Evolutionary conservation across 1,139 yeast species (phyloP).

Genomic region (Casaregolazyma lundiana): DNA sequence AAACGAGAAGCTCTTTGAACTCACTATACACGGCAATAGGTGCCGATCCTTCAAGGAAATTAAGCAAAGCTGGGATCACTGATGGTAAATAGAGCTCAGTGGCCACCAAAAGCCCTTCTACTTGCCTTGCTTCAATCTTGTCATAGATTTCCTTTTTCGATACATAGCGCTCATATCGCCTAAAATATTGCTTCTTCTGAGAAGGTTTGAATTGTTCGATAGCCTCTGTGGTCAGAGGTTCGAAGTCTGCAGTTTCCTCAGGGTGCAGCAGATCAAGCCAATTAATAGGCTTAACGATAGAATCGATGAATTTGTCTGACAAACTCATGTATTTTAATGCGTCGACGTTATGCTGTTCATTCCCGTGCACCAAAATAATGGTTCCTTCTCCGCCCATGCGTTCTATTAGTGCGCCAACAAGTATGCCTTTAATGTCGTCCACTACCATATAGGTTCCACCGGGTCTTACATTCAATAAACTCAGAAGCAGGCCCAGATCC

Average conservation of each 20-base stretch:
- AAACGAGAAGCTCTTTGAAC: slow-evolving; percentile 71
- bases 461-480: slow-evolving; percentile 75
- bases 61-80: slow-evolving; percentile 57
- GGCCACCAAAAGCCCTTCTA: slow-evolving; percentile 74
- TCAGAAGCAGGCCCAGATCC: slow-evolving; percentile 68
- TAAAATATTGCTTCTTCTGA: slow-evolving; percentile 62
- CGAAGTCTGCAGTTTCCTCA: slow-evolving; percentile 51
- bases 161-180: slow-evolving; percentile 56
- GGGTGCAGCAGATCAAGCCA: slow-evolving; percentile 83
- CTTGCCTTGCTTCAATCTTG: slow-evolving; percentile 52
- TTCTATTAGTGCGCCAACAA: slow-evolving; percentile 80
- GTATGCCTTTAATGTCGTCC: slow-evolving; percentile 88
- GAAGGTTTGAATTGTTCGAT: slow-evolving; percentile 52
- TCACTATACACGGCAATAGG: slow-evolving; percentile 81
- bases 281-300: slow-evolving; percentile 64
- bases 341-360: slow-evolving; percentile 83
- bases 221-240: slow-evolving; percentile 43
- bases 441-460: slow-evolving; percentile 85
- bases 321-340: slow-evolving; percentile 59
- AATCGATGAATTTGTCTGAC: slow-evolving; percentile 46
- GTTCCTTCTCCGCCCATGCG: slow-evolving; percentile 82
- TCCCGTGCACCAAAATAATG: slow-evolving; percentile 77
- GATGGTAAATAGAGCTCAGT: slow-evolving; percentile 68
- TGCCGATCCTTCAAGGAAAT: slow-evolving; percentile 76
- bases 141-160: slow-evolving; percentile 41